phyloP scores from a whole-genome alignment of 163 green algal species.

The Prototheca cutis region DNA sequence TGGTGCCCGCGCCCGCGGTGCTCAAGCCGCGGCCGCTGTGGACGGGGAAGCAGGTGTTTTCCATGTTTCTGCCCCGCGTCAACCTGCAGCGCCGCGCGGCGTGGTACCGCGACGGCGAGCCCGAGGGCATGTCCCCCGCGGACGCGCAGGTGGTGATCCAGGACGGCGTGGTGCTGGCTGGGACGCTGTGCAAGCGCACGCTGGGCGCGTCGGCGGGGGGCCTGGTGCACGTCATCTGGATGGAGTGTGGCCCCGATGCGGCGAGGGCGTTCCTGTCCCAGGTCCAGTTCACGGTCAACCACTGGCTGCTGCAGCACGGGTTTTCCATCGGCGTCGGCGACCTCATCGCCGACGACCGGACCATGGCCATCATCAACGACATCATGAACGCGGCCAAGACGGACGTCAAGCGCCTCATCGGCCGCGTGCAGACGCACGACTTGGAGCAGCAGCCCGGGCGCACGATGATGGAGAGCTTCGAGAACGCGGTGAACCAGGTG shows the following conservation, averaged over 20 bases:
- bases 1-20: constrained; percentile 79
- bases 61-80: constrained; percentile 79
- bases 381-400: constrained; percentile 86
- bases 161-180: constrained; percentile 71
- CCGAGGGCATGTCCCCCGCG: constrained; percentile 64
- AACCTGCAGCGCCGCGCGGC: constrained; percentile 71
- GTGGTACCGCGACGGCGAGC: constrained; percentile 82
- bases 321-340: constrained; percentile 97
- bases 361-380: constrained; percentile 86
- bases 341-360: constrained; percentile 85
- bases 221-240: constrained; percentile 91
- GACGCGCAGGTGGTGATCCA: constrained; percentile 88
- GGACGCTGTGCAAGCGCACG: constrained; percentile 94
- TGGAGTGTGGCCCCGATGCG: constrained; percentile 70
- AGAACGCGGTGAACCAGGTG: constrained; percentile 84
- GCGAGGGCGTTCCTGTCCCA: constrained; percentile 76
- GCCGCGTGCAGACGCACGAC: constrained; percentile 43
- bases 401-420: constrained; percentile 90
- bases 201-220: constrained; percentile 72
- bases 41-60: constrained; percentile 96
- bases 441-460: constrained; percentile 55
- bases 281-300: constrained; percentile 80
- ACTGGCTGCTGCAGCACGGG: constrained; percentile 85
- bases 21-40: constrained; percentile 93
- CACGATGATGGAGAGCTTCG: constrained; percentile 94